Evolutionary conservation across 495 filamentous ascomycete genomes (phyloP).

Genomic region (Entonaema liquescens): DNA sequence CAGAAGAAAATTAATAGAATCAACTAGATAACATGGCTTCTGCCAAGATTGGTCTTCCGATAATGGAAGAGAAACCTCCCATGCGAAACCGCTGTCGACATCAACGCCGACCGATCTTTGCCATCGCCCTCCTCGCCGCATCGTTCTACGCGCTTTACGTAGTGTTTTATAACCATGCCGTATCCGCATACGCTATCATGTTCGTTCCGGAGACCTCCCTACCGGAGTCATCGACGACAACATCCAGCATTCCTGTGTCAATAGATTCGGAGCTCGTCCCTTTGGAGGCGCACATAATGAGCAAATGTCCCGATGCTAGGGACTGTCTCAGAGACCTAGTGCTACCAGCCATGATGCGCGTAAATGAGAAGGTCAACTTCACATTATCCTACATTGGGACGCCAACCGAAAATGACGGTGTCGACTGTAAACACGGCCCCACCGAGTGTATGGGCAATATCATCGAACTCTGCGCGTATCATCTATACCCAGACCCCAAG

Average conservation of each 20-base stretch:
- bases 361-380: constrained; percentile 88
- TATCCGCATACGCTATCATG: constrained; percentile 29
- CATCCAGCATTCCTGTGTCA: constrained; percentile 6
- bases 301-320: constrained; percentile 89
- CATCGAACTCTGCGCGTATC: constrained; percentile 86
- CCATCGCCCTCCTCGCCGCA: constrained; percentile 38
- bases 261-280: constrained; percentile 60
- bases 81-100: constrained; percentile 39
- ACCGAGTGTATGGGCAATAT: constrained; percentile 94
- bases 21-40: constrained; percentile 29
- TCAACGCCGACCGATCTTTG: constrained; percentile 41
- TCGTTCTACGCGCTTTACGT: constrained; percentile 38
- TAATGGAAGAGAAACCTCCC: constrained; percentile 48
- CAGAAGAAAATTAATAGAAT: constrained; percentile 1
- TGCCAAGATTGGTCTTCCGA: constrained; percentile 40
- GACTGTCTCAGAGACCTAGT: constrained; percentile 84
- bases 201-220: constrained; percentile 17
- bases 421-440: constrained; percentile 87
- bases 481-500: constrained; percentile 82
- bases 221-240: constrained; percentile 2
- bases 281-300: constrained; percentile 92
- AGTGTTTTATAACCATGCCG: constrained; percentile 10
- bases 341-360: constrained; percentile 83
- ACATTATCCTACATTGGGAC: constrained; percentile 87
- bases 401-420: constrained; percentile 68